phyloP scores from a whole-genome alignment of 1,284 basidiomycete species.

The Coniferiporia weirii region DNA sequence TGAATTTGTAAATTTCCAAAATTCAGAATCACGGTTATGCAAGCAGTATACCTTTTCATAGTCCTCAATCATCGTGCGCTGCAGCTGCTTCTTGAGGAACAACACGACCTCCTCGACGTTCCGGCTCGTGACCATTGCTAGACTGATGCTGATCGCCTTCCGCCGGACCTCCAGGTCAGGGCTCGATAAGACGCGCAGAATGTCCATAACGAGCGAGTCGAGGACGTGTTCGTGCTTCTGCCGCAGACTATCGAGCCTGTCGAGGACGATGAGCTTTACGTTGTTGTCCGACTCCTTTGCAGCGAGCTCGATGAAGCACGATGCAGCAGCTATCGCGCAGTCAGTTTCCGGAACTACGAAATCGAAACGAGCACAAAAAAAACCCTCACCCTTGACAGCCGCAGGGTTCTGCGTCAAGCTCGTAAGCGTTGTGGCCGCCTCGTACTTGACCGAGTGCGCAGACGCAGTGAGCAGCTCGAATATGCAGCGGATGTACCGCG shows the following conservation, averaged over 20 bases:
- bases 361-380: not conserved
- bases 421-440: slow-evolving; percentile 94
- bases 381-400: slow-evolving; percentile 79
- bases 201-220: slow-evolving; percentile 93
- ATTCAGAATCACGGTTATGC: not conserved
- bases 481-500: slow-evolving; percentile 90
- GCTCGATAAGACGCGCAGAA: slow-evolving; percentile 86
- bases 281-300: slow-evolving; percentile 99
- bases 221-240: slow-evolving; percentile 88
- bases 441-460: slow-evolving; percentile 96
- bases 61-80: slow-evolving; percentile 82
- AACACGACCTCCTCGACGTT: slow-evolving; percentile 98
- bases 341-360: slow-evolving; percentile 1
- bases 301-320: slow-evolving; percentile 85
- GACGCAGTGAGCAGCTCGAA: slow-evolving; percentile 91
- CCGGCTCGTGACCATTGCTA: slow-evolving; percentile 91
- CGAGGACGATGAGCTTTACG: slow-evolving; percentile 97
- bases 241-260: slow-evolving; percentile 83
- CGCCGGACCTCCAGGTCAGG: slow-evolving; percentile 96
- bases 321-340: slow-evolving; percentile 68
- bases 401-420: slow-evolving; percentile 94
- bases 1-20: slow-evolving; percentile 5
- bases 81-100: slow-evolving; percentile 98
- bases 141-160: slow-evolving; percentile 86
- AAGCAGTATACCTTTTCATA: slow-evolving; percentile 67